These are phyloP conservation scores for Tetrahymena thermophila DNA, from an alignment of 73 alveolate genomes.

Conservation along the genomic window DNA sequence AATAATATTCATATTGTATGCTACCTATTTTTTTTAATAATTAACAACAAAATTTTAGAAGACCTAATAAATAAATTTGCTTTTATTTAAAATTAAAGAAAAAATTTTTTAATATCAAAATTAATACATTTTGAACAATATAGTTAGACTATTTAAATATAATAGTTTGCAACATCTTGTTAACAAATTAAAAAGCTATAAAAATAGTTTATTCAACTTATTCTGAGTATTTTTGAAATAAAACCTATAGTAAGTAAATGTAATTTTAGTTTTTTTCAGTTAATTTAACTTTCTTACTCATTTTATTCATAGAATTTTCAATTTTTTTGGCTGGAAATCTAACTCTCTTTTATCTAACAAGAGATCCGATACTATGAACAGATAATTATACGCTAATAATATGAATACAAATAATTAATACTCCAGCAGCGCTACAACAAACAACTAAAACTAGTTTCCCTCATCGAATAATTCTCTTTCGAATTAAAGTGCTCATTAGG, in stretches of 20 bases:
- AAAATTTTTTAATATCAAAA: background rate
- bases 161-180: background rate
- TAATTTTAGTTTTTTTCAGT: background rate
- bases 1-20: too few species aligned
- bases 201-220: background rate
- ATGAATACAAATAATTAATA: background rate
- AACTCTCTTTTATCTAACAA: background rate
- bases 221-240: background rate
- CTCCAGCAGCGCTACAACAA: background rate
- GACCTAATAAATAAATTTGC: background rate
- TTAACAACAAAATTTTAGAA: too few species aligned
- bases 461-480: background rate
- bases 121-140: background rate
- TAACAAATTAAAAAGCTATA: background rate
- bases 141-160: background rate
- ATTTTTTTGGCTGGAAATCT: background rate
- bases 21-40: too few species aligned
- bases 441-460: background rate
- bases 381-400: background rate
- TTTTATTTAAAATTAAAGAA: background rate
- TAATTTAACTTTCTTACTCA: background rate
- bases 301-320: background rate
- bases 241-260: background rate
- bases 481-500: too few species aligned
- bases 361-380: background rate